Conservation (phyloP, 345 rosid genomes). For the Garcia nutans region DNA sequence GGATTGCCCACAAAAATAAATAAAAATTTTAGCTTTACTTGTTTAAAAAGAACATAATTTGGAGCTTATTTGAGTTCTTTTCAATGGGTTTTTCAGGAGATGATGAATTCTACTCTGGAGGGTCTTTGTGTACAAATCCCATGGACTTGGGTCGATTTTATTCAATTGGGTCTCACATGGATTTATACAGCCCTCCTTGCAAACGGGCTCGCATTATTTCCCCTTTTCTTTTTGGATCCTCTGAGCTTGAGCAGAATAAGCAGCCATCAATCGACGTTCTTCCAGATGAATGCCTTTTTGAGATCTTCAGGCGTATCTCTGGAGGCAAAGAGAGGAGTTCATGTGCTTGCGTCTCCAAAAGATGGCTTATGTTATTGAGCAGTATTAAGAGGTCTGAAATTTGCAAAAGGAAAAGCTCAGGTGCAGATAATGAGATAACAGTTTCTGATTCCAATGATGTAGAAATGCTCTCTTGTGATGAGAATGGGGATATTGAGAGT, state of each 20-base stretch:
- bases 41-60: background rate
- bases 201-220: slow-evolving; percentile 62
- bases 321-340: slow-evolving; percentile 53
- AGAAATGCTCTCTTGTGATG: slow-evolving; percentile 40
- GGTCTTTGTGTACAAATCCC: slow-evolving; percentile 40
- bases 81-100: slow-evolving; percentile 48
- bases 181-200: slow-evolving; percentile 48
- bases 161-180: slow-evolving; percentile 44
- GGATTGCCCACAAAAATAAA: background rate
- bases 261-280: slow-evolving; percentile 56
- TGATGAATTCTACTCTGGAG: slow-evolving; percentile 56
- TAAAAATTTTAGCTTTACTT: background rate
- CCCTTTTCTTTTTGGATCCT: slow-evolving; percentile 27
- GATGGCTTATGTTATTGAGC: slow-evolving; percentile 60
- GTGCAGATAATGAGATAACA: slow-evolving; percentile 11
- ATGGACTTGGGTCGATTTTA: slow-evolving; percentile 41
- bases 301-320: slow-evolving; percentile 60
- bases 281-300: slow-evolving; percentile 78
- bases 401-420: slow-evolving; percentile 14
- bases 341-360: slow-evolving; percentile 65
- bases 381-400: slow-evolving; percentile 51
- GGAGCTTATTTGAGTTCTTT: slow-evolving; percentile 10
- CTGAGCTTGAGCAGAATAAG: slow-evolving; percentile 30
- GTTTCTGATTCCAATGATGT: slow-evolving; percentile 33
- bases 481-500: slow-evolving; percentile 25